Conservation (phyloP, 2,329 filamentous ascomycete species). For the Colletotrichum lindemuthianum region DNA sequence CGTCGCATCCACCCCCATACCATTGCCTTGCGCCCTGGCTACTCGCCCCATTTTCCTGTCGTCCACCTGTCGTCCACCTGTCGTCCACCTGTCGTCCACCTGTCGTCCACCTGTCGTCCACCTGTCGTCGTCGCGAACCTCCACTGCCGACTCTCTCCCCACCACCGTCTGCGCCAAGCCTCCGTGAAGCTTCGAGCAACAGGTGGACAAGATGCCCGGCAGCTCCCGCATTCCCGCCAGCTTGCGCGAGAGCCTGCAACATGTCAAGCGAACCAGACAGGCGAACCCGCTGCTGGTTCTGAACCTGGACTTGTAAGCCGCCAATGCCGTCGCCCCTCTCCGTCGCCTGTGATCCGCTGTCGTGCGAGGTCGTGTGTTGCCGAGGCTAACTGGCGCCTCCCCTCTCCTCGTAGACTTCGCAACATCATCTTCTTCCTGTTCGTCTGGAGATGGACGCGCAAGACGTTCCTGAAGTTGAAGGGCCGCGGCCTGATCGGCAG, state of each 20-base stretch:
- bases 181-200: slow-evolving; percentile 17
- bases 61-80: not conserved
- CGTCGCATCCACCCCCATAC: slow-evolving; percentile 20
- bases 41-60: too few species aligned
- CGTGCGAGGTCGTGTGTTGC: slow-evolving; percentile 4
- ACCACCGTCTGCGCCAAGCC: slow-evolving; percentile 12
- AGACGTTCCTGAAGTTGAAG: slow-evolving; percentile 83
- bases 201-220: slow-evolving; percentile 63
- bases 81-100: not conserved
- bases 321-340: slow-evolving; percentile 1
- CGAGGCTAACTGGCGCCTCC: slow-evolving; percentile 11
- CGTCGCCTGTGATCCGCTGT: not conserved
- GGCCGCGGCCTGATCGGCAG: slow-evolving; percentile 89
- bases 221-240: slow-evolving; percentile 77
- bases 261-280: slow-evolving; percentile 66
- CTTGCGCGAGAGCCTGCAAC: slow-evolving; percentile 73
- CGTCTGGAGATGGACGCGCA: slow-evolving; percentile 83
- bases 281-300: slow-evolving; percentile 67
- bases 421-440: slow-evolving; percentile 93
- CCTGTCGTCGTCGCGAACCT: slow-evolving; percentile 19
- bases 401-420: slow-evolving; percentile 67
- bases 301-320: slow-evolving; percentile 75
- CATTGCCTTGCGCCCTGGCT: not conserved
- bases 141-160: slow-evolving; percentile 14
- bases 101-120: not conserved